Evolutionary conservation across 2,329 filamentous ascomycete species (phyloP).

Genomic region (Cercospora janseana): DNA sequence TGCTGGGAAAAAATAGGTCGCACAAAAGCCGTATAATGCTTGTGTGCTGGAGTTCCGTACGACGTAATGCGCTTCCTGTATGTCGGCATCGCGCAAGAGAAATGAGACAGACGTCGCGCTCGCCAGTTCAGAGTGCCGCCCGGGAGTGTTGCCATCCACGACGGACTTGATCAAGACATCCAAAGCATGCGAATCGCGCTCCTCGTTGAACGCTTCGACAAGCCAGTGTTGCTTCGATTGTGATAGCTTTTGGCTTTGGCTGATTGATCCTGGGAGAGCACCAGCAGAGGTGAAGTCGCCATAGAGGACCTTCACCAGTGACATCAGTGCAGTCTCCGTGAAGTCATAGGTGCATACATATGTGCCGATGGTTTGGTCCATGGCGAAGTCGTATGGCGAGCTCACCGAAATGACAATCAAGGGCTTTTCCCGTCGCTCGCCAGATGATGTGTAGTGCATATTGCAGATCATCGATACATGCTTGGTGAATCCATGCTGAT

Average conservation of each 20-base stretch:
- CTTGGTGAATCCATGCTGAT: conserved; percentile 92
- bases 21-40: conserved; percentile 86
- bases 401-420: conserved; percentile 89
- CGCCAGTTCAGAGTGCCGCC: conserved; percentile 66
- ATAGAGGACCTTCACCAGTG: conserved; percentile 78
- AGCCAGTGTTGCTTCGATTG: conserved; percentile 95
- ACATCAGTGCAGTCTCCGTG: conserved; percentile 84
- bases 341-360: conserved; percentile 97
- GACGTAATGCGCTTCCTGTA: conserved; percentile 84
- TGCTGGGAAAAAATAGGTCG: conserved; percentile 76
- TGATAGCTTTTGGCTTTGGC: conserved; percentile 80
- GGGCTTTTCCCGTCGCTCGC: conserved; percentile 74
- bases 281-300: conserved; percentile 65
- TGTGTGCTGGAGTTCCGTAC: conserved; percentile 92
- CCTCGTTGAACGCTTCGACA: conserved; percentile 80
- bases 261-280: conserved; percentile 66
- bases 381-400: conserved; percentile 94
- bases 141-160: conserved; percentile 63
- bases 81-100: conserved; percentile 65
- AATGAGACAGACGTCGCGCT: conserved; percentile 73
- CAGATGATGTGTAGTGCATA: conserved; percentile 67
- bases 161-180: conserved; percentile 72
- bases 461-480: conserved; percentile 95
- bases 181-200: conserved; percentile 70
- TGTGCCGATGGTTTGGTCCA: conserved; percentile 84